Evolutionary conservation across 805 yeast genomes (phyloP), one percentile per base, ranked within the genome.

Genomic region (Phaffomyces opuntiae): DNA sequence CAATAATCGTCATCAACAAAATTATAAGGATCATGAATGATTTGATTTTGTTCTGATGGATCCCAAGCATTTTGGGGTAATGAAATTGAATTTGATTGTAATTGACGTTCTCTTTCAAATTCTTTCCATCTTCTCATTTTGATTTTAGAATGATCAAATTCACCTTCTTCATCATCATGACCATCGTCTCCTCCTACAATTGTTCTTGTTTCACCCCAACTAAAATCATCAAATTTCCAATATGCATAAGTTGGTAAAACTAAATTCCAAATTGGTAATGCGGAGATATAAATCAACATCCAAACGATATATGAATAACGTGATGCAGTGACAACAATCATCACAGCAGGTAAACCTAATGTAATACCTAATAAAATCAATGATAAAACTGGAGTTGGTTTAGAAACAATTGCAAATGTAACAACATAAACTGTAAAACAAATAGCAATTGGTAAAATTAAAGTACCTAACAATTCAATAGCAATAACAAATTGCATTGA

Each of bases 161-260:
- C 83, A 55, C 97, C 98, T 38, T 77, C 85, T 21, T 55, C 73
- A 24, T 73, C 85, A 39, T 79, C 84, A 60, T 87, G 93, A 16
- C 72, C 79, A 55, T 81, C 78, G 37, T 77, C 87, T 11, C 79
- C 88, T 21, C 80, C 83, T 25, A 76, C 75, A 42, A 88, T 79
- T n/a, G 81, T 75, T 70, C 96, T 75, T 2, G 96, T 90, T 49
- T 87, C 95, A 60, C 97, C 96, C 97, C 97, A 90, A 62, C 89
- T 80, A 66, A 90, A 90, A 62, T 90, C 96, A 65, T 90, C 97
- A 66, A 89, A 88, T 60, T 88, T 88, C 97, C 97, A 90, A 63
- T 74, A 89, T 0, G 96, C 84, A 64, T 90, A 88, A 12, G 80
- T 60, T 2, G 97, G 97, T 40, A 90, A 71, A 6, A 88, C 80